phyloP scores from a whole-genome alignment of 768 basidiomycete species.

The Podaxis sp. region DNA sequence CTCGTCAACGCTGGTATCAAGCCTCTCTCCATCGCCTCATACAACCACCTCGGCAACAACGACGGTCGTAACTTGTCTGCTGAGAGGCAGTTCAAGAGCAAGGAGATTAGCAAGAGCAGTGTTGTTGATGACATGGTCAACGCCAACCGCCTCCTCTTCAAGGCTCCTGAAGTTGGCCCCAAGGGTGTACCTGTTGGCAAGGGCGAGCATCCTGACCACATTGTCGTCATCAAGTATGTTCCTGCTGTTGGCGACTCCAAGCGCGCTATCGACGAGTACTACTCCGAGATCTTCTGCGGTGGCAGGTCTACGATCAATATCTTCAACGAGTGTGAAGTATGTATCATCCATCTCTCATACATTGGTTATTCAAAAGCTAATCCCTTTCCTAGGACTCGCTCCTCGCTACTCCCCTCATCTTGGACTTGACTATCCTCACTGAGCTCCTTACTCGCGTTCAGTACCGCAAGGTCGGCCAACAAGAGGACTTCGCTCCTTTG shows the following conservation, averaged over 20 bases:
- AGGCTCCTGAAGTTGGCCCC: slow-evolving; percentile 62
- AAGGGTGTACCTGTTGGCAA: slow-evolving; percentile 58
- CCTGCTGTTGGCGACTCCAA: slow-evolving; percentile 97
- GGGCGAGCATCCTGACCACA: slow-evolving; percentile 97
- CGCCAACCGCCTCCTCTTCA: slow-evolving; percentile 87
- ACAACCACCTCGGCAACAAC: slow-evolving; percentile 99
- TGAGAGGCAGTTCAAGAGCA: slow-evolving; percentile 93
- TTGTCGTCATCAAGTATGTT: slow-evolving; percentile 96
- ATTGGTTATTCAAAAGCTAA: slow-evolving; percentile 10
- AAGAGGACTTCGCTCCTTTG: slow-evolving; percentile 73
- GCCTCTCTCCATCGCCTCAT: slow-evolving; percentile 93
- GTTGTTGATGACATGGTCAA: slow-evolving; percentile 99
- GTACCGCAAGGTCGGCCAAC: slow-evolving; percentile 63
- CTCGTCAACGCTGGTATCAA: slow-evolving; percentile 98
- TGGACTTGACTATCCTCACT: slow-evolving; percentile 90
- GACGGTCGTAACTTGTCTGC: slow-evolving; percentile 92
- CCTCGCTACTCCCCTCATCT: slow-evolving; percentile 92
- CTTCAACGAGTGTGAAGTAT: slow-evolving; percentile 95
- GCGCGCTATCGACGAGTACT: slow-evolving; percentile 99
- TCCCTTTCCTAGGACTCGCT: slow-evolving; percentile 71
- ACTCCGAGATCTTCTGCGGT: slow-evolving; percentile 97
- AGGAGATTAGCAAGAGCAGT: slow-evolving; percentile 97
- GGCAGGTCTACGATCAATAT: slow-evolving; percentile 93
- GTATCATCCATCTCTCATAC: slow-evolving; percentile 19
- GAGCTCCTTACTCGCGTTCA: slow-evolving; percentile 92